Base-by-base conservation (phyloP, 2,329 filamentous ascomycete species). In the Ophiostoma australiae region DNA sequence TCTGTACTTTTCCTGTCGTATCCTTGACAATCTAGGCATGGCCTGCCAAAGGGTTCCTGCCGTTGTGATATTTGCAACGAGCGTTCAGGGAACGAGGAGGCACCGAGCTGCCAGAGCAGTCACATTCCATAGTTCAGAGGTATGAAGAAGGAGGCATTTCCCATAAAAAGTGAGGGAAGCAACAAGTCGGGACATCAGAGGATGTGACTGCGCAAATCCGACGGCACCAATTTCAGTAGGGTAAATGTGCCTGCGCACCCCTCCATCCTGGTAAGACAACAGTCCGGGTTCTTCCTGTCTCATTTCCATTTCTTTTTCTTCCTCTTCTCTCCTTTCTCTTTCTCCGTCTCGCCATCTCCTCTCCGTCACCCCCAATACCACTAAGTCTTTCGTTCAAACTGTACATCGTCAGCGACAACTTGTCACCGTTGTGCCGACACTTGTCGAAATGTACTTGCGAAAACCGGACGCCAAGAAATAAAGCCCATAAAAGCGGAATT, bases 391-490 rank as follows among this genome's bases (percentile, higher is more conserved):
- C 20, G 44, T 15, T n/a, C 20, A 6, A 20, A 5, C 39, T 15
- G 39, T 41, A 10, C 13, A 41, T 27, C 10, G 20, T 48, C n/a
- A 27, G 23, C 44, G 44, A 20, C 17, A 48, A 20, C 6, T 17
- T 31, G 23, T 27, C 13, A 31, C 23, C 58, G 58, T 63, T 33
- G 58, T 63, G 10, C 58, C 58, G 27, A 63, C 27, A 33, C 58
- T 63, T 33, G 58, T 33, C 27, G 27, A 58, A 58, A 63, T 27
- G 58, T 20, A 27, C 52, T 52, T 63, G 58, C 27, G 58, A 63
- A 33, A 63, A 33, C 58, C n/a, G 27, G 58, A 11, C 27, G 58
- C 58, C 27, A 63, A 63, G 58, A 33, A 33, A 63, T 6, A 27
- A 31, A 27, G 8, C 11, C 58, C 13, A 63, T 63, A 63, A 58